These are phyloP conservation scores for Alnus glutinosa DNA, from an alignment of 306 rosid species.

Conservation along the genomic window DNA sequence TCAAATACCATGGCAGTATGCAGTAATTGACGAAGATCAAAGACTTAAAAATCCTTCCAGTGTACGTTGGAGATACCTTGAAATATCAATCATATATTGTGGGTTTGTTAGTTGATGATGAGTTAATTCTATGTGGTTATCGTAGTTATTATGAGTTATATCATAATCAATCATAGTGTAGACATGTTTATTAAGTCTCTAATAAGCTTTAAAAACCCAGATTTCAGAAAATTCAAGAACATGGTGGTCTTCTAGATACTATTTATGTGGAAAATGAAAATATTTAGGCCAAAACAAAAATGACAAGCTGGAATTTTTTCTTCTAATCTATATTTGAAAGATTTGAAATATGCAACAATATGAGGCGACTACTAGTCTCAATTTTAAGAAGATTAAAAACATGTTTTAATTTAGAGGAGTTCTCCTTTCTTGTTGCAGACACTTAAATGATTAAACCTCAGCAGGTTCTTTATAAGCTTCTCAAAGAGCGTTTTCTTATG, in stretches of 20 bases:
- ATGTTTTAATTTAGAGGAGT: background rate
- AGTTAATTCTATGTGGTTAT: conserved; percentile 14
- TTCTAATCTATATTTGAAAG: background rate
- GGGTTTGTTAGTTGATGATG: background rate
- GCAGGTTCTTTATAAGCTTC: conserved; percentile 84
- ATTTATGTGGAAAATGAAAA: background rate
- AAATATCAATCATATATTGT: background rate
- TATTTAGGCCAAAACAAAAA: background rate
- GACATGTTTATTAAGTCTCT: background rate
- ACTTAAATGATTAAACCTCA: conserved; percentile 25
- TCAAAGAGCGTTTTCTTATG: conserved; percentile 70
- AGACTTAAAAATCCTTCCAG: conserved; percentile 91
- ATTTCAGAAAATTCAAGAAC: background rate
- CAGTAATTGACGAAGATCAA: conserved; percentile 94
- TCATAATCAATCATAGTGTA: background rate
- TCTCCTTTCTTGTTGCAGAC: conserved; percentile 17
- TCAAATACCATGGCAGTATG: conserved; percentile 92
- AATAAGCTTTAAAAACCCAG: background rate
- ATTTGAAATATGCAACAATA: background rate
- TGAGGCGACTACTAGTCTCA: background rate
- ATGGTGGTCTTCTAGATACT: background rate
- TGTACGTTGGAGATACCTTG: conserved; percentile 52
- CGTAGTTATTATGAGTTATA: conserved; percentile 3
- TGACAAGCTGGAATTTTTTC: background rate
- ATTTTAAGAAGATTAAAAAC: background rate